These are phyloP conservation scores for Lenwebbia sp. DNA, from an alignment of 345 rosid genomes.

Conservation along the genomic window DNA sequence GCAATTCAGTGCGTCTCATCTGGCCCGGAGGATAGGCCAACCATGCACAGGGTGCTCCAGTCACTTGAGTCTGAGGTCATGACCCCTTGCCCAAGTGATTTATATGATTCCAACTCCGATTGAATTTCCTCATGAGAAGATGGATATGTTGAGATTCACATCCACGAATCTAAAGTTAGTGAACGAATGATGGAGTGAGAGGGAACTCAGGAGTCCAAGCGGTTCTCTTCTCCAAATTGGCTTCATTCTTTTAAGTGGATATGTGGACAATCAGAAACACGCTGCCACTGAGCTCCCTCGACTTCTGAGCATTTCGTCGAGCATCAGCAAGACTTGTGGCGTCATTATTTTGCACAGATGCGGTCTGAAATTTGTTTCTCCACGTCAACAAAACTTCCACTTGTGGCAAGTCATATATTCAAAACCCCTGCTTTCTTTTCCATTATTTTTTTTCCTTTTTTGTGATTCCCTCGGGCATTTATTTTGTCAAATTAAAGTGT, in stretches of 20 bases:
- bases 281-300: background rate
- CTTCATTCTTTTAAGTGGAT: background rate
- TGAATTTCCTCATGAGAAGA: constrained; percentile 10
- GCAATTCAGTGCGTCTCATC: constrained; percentile 79
- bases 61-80: constrained; percentile 90
- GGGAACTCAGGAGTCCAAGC: background rate
- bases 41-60: constrained; percentile 95
- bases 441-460: background rate
- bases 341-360: background rate
- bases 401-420: background rate
- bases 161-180: background rate
- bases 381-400: background rate
- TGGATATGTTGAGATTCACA: background rate
- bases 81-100: constrained; percentile 99
- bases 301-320: background rate
- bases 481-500: constrained; percentile 17
- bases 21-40: constrained; percentile 78
- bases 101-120: constrained; percentile 87
- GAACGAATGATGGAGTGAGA: background rate
- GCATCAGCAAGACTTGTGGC: background rate
- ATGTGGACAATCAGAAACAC: background rate
- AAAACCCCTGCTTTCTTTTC: background rate
- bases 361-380: background rate
- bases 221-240: background rate
- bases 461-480: constrained; percentile 7